A percentile compares a stretch with the other conserved stretches of the same genome.
phyloP scores from a whole-genome alignment of 2,329 filamentous ascomycete genomes.

The Talaromyces funiculosus region DNA sequence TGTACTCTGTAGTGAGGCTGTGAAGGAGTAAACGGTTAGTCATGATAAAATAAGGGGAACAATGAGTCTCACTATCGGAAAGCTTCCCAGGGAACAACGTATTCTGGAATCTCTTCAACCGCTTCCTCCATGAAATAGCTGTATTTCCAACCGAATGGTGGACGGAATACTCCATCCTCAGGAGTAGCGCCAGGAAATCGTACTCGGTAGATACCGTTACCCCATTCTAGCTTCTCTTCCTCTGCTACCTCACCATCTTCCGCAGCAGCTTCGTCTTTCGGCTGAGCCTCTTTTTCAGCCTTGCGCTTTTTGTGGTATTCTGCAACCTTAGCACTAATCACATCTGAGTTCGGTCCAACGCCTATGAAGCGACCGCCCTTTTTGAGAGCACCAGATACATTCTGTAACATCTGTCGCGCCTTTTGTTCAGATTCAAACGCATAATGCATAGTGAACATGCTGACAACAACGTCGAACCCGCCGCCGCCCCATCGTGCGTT shows the following conservation, averaged over 20 bases:
- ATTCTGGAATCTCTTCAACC: constrained; percentile 93
- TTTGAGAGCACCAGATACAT: constrained; percentile 82
- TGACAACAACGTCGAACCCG: constrained; percentile 92
- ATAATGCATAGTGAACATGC: constrained; percentile 99
- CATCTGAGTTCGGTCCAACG: constrained; percentile 93
- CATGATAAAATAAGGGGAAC: background rate
- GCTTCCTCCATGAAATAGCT: constrained; percentile 94
- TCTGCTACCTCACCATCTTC: constrained; percentile 51
- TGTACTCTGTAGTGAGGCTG: constrained; percentile 84
- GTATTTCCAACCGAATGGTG: constrained; percentile 96
- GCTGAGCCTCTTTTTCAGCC: constrained; percentile 26
- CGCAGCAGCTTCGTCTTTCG: background rate
- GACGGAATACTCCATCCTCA: constrained; percentile 82
- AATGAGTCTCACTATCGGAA: constrained; percentile 63
- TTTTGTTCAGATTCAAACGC: constrained; percentile 91
- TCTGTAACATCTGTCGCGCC: constrained; percentile 84
- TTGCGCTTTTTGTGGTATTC: constrained; percentile 60
- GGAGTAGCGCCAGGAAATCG: constrained; percentile 80
- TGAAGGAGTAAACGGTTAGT: constrained; percentile 13
- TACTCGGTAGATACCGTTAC: constrained; percentile 87
- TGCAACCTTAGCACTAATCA: constrained; percentile 73
- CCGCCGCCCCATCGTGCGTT: constrained; percentile 63
- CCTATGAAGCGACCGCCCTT: constrained; percentile 94
- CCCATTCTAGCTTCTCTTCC: constrained; percentile 67
- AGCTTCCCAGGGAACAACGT: constrained; percentile 96